Evolutionary conservation across 306 rosid species (phyloP), one percentile per base, ranked within the genome.

Genomic region (Gillenia trifoliata): DNA sequence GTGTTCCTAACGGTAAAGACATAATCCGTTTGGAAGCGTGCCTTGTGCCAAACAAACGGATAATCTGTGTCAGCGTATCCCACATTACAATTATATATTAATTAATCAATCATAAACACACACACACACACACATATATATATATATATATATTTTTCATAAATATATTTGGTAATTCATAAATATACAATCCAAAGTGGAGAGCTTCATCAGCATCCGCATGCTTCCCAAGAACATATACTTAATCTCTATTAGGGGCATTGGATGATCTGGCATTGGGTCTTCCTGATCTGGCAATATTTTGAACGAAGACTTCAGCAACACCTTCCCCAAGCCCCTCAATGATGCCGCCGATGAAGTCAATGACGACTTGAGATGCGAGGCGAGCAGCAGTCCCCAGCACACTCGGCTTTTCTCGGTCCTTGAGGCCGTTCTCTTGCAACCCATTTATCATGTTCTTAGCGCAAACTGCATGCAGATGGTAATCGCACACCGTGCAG

Each of bases 301-400:
- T 79, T 31, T 94, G 93, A 45, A 83, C 88, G 11, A 94, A 84
- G 33, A 31, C 98, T 61, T 90, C 90, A 1, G 96, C 98, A 17
- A 94, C 78, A 15, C 89, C 84, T 76, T 94, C 95, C 1, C 91
- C 98, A 38, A 94, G 50, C 25, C 97, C 97, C 80, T 91, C 97
- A 17, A 91, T 75, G 6, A 94, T 52, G 0, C 95, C 90, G 25
- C 92, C 98, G 28, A 94, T 70, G 83, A 94, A 86, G 19, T 88
- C 93, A 6, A 78, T 56, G 3, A 89, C 90, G 16, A 91, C 96
- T n/a, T 93, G 96, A 8, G 94, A 85, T 17, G 98, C 98, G 1
- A 91, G 71, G 3, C 84, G 83, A 1, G 90, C 98, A 0, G 92
- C 96, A 1, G 81, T 70, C 0, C 93, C 87, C 2, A 91, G 66